These are phyloP conservation scores for Entomortierella parvispora DNA, from an alignment of 192 early-diverging fungal species.

Conservation along the genomic window DNA sequence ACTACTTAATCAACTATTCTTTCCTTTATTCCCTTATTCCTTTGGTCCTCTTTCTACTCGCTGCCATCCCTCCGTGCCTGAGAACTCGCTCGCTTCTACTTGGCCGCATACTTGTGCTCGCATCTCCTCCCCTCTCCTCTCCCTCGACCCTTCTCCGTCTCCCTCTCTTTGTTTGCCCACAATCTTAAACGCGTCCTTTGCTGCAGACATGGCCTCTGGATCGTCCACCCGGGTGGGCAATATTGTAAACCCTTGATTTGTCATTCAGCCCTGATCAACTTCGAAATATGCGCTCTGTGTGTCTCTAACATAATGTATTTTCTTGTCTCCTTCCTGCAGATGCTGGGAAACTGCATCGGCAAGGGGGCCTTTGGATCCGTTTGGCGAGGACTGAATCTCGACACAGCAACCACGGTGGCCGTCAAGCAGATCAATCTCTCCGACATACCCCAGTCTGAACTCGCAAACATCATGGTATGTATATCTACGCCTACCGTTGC, in stretches of 20 bases:
- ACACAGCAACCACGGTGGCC: constrained; percentile 74
- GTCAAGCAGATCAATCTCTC: constrained; percentile 75
- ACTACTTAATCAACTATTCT: constrained; percentile 2
- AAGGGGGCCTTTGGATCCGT: constrained; percentile 80
- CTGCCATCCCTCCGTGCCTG: neutral
- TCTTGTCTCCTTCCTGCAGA: constrained; percentile 4
- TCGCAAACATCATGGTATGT: constrained; percentile 54
- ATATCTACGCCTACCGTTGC: neutral
- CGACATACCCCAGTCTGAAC: constrained; percentile 51
- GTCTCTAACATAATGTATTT: neutral
- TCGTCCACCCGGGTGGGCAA: constrained; percentile 22
- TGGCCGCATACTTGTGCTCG: neutral
- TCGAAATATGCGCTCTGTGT: neutral
- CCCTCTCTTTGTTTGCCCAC: neutral
- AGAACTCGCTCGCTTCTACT: neutral
- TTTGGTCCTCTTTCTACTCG: too few species aligned
- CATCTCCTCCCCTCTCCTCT: neutral
- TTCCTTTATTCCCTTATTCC: neutral
- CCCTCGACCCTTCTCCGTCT: neutral
- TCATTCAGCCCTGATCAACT: neutral
- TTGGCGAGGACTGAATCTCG: constrained; percentile 72
- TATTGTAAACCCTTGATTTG: constrained; percentile 13
- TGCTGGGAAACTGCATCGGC: constrained; percentile 78
- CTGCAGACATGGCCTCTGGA: constrained; percentile 24
- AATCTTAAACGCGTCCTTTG: constrained; percentile 4